Evolutionary conservation across 495 filamentous ascomycete genomes (phyloP), one percentile per base, ranked within the genome.

Genomic region (Gamarada debralockiae): DNA sequence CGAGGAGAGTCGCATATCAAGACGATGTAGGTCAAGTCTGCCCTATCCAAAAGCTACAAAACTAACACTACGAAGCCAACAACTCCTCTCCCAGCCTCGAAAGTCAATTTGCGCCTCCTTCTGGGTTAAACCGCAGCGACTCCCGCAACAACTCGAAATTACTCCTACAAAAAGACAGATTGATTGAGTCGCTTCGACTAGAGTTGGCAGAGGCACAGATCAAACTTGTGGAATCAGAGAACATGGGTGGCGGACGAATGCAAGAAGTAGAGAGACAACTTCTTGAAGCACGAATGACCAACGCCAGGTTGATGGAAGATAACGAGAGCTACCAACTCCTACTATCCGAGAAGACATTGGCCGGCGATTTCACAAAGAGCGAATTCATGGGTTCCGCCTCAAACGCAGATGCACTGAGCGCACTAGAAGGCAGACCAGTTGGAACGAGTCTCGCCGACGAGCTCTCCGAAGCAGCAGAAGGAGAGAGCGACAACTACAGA

Each of bases 261-360:
- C 85, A 86, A 37, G 89, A 96, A 62, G 76, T 98, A 25, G 93
- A 98, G 72, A 87, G 85, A 56, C 79, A 84, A 51, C 79, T 97
- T 36, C 78, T 96, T 59, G 93, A 97, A 55, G 85, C 89, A 23
- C 87, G 90, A 21, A 90, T 97, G 83, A 85, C 90, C 41, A 97
- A 97, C 61, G 92, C 93, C 29, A 82, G 92, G 31, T 69, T 98
- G 48, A 93, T 96, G 89, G 93, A 98, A 70, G 93, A 98, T 67
- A 97, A 97, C 61, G 93, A 98, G 65, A 95, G 90, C 66, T 98
- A 93, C 65, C 93, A 98, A 64, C 78, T 98, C 17, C 82, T 98
- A 2, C 83, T 97, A 2, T 87, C 87, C 56, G 90, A 97, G 61
- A 88, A 90, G 72, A 97, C 93, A 0, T 76, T 98, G 34, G 95